These are phyloP conservation scores for Metschnikowia cerradonensis DNA, from an alignment of 805 yeast species.

Conservation along the genomic window DNA sequence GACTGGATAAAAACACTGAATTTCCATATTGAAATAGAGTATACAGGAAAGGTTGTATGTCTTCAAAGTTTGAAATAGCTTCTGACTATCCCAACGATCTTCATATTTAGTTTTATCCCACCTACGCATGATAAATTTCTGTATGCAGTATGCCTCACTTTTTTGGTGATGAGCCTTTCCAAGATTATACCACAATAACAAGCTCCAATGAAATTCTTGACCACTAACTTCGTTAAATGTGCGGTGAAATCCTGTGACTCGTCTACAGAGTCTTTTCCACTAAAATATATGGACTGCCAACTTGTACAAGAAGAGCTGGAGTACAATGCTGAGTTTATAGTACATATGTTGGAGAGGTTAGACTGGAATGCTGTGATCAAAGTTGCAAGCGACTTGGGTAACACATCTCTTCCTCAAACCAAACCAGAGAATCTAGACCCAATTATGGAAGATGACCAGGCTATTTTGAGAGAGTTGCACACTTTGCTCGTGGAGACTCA, in stretches of 20 bases:
- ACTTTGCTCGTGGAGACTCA: slow-evolving; percentile 77
- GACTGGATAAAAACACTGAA: background rate
- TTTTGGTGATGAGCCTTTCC: slow-evolving; percentile 4
- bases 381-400: slow-evolving; percentile 68
- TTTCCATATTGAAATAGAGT: background rate
- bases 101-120: background rate
- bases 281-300: slow-evolving; percentile 62
- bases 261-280: slow-evolving; percentile 75
- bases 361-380: slow-evolving; percentile 82
- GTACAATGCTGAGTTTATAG: slow-evolving; percentile 74
- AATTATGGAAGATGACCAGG: slow-evolving; percentile 47
- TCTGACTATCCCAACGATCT: background rate
- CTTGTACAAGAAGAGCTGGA: slow-evolving; percentile 77
- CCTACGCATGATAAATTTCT: background rate
- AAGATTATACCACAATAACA: background rate
- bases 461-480: slow-evolving; percentile 71
- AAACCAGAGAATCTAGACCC: slow-evolving; percentile 60
- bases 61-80: background rate
- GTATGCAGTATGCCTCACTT: slow-evolving; percentile 2
- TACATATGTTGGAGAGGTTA: slow-evolving; percentile 70
- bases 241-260: slow-evolving; percentile 79
- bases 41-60: background rate
- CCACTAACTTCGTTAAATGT: slow-evolving; percentile 96
- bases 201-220: slow-evolving; percentile 73
- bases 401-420: slow-evolving; percentile 26